Base-by-base conservation (phyloP, 2,329 filamentous ascomycete species). In the Penicillium sp. region DNA sequence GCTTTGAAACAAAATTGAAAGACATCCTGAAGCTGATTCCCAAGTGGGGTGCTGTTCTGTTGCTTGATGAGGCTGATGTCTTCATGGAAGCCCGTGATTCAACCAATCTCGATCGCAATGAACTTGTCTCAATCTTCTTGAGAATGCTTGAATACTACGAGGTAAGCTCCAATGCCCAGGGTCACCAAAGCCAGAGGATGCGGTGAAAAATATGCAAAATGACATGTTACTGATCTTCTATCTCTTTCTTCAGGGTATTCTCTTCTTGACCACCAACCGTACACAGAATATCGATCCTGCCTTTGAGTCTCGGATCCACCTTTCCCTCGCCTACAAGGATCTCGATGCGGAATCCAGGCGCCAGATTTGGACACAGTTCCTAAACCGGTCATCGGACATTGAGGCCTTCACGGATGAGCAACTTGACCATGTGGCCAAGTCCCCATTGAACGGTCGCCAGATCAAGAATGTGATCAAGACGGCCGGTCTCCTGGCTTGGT, bases 251-350 rank as follows among this genome's bases (percentile, higher is more conserved):
- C 64, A 77, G 58, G 78, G 77, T 8, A 77, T 79, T 47, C 68
- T 80, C 36, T 76, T 81, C 67, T 69, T 83, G 4, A 83, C 81
- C 0, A 83, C 80, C 9, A 83, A 82, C 68, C 74, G 79, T 3
- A 75, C 80, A 6, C 78, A 79, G 16, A 70, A 70, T 2, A 74
- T 83, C 4, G 81, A 83, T 50, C 78, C 79, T 54, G 81, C 81
- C 0, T 80, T 81, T 50, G 73, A 79, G 53, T 77, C 74, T 29
- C 73, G 79, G 8, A 79, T 81, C 36, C 78, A 72, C 73, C 53
- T 73, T 2, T 66, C 64, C 2, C 48, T 70, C 9, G 38, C 73
- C 9, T 81, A 80, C 61, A 62, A 72, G 2, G 73, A 79, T 11
- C 71, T 80, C 3, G 72, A 72, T 31, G 51, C 51, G 3, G 55